phyloP scores from a whole-genome alignment of 352 stramenopile species.

The Globisporangium nagaii region DNA sequence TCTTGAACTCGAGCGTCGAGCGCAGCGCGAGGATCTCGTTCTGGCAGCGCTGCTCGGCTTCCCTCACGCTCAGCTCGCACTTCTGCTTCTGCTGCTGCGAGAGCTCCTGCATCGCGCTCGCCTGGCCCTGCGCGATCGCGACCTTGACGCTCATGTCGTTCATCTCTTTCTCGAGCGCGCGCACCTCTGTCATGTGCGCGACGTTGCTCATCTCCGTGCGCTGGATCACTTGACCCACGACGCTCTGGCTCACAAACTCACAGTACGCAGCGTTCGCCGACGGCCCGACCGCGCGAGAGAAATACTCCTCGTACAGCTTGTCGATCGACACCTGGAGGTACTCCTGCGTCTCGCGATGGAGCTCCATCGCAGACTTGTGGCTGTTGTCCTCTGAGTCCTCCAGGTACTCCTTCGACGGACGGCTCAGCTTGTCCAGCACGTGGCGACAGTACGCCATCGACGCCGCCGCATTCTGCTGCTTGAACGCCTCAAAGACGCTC shows the following conservation, averaged over 20 bases:
- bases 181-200: conserved; percentile 72
- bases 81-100: conserved; percentile 74
- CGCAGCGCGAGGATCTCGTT: conserved; percentile 59
- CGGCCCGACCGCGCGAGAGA: conserved; percentile 50
- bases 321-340: conserved; percentile 55
- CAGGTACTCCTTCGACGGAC: conserved; percentile 34
- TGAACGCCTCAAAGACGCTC: conserved; percentile 42
- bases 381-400: conserved; percentile 17
- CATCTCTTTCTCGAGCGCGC: conserved; percentile 71
- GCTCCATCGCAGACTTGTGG: conserved; percentile 68
- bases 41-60: conserved; percentile 69
- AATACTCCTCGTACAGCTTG: conserved; percentile 53
- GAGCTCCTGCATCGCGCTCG: conserved; percentile 78
- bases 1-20: conserved; percentile 81
- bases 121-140: conserved; percentile 72
- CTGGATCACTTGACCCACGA: conserved; percentile 71
- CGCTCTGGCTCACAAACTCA: conserved; percentile 73
- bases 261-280: conserved; percentile 81
- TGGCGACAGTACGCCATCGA: conserved; percentile 82
- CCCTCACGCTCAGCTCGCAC: conserved; percentile 65
- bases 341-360: conserved; percentile 62
- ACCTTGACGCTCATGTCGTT: conserved; percentile 83
- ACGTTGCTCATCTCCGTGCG: conserved; percentile 68
- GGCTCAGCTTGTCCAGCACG: conserved; percentile 42
- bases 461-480: conserved; percentile 72